A percentile compares a stretch with the other conserved stretches of the same genome.
Conservation (phyloP, 1,139 yeast species). For the Sugiyamaella sp. region DNA sequence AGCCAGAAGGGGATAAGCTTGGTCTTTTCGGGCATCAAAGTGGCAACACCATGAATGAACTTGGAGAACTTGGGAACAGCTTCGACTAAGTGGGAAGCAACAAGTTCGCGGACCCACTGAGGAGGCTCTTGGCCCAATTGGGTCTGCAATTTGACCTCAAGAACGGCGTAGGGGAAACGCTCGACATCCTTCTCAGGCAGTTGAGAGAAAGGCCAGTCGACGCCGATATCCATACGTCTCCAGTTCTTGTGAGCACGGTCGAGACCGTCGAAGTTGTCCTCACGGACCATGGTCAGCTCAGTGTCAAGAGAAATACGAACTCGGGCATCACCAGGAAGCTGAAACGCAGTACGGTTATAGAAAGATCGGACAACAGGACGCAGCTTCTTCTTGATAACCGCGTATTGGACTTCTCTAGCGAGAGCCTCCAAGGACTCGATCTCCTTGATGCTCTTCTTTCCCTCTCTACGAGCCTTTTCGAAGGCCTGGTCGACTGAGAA, state of each 20-base stretch:
- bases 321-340: slow-evolving; percentile 97
- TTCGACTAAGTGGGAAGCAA: slow-evolving; percentile 89
- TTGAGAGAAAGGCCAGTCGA: slow-evolving; percentile 91
- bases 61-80: slow-evolving; percentile 98
- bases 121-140: slow-evolving; percentile 99
- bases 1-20: slow-evolving; percentile 92
- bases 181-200: slow-evolving; percentile 82
- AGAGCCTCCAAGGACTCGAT: slow-evolving; percentile 89
- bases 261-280: slow-evolving; percentile 90
- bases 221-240: slow-evolving; percentile 98
- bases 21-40: slow-evolving; percentile 79
- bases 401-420: slow-evolving; percentile 90
- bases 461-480: slow-evolving; percentile 90
- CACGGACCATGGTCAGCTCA: slow-evolving; percentile 93
- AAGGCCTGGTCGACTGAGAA: slow-evolving; percentile 88
- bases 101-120: slow-evolving; percentile 91
- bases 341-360: slow-evolving; percentile 97
- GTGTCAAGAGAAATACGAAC: slow-evolving; percentile 97
- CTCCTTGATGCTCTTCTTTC: slow-evolving; percentile 82
- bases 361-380: slow-evolving; percentile 96
- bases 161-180: slow-evolving; percentile 94
- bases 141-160: slow-evolving; percentile 95
- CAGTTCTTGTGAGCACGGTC: slow-evolving; percentile 92
- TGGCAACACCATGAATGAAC: slow-evolving; percentile 94
- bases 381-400: slow-evolving; percentile 77